Evolutionary conservation across 129 eudicot species (phyloP).

Genomic region (Pulicaria dysenterica): DNA sequence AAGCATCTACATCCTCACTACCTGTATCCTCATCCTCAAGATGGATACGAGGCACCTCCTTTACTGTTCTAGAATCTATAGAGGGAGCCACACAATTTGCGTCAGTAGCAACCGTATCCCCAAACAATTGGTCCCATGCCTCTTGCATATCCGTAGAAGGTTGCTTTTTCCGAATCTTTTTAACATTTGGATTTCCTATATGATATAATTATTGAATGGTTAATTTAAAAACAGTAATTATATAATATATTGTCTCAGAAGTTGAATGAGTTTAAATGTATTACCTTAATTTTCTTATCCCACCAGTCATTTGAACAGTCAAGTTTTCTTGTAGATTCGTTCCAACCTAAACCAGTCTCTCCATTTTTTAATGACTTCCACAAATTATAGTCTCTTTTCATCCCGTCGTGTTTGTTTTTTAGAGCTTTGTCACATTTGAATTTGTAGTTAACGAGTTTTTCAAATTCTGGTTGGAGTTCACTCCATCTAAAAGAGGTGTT

Average conservation of each 20-base stretch:
- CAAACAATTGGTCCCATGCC: constrained; percentile 16
- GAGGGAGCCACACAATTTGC: constrained; percentile 1
- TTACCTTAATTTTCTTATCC: not conserved
- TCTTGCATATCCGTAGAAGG: constrained; percentile 21
- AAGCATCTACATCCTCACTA: not conserved
- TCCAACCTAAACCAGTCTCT: constrained; percentile 1
- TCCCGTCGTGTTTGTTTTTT: not conserved
- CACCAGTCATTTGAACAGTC: not conserved
- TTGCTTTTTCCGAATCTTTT: constrained; percentile 3
- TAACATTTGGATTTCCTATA: not conserved
- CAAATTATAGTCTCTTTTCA: not conserved
- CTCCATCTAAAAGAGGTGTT: no score
- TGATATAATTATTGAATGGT: no score
- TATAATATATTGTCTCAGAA: no score
- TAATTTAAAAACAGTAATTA: no score
- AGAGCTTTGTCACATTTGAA: not conserved
- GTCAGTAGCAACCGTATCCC: not conserved
- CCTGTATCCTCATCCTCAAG: not conserved
- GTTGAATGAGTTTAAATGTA: not conserved
- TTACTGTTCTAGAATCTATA: not conserved
- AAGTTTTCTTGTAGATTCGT: not conserved
- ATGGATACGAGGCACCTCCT: not conserved
- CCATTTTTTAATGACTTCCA: constrained; percentile 3
- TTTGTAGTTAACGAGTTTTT: not conserved
- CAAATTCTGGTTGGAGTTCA: no score